Evolutionary conservation across 139 green algal genomes (phyloP), one percentile per base, ranked within the genome.

Genomic region (Parachlorella kessleri): DNA sequence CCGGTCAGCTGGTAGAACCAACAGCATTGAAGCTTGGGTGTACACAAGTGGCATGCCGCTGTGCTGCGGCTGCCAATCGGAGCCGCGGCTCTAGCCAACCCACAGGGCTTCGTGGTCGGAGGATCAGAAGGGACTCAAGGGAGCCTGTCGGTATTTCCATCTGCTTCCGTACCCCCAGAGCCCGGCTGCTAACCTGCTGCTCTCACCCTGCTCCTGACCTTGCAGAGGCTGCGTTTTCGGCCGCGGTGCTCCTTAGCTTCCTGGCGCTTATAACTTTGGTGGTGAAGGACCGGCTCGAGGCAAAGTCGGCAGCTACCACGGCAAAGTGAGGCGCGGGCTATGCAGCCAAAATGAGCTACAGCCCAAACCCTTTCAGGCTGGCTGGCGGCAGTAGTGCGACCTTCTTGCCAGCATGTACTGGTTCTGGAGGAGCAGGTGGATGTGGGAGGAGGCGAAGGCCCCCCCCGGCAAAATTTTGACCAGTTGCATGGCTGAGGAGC

Each of bases 241-340:
- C 94, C 6, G 87, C 93, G 1, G 90, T 97, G 75, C 85, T 97
- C 71, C 85, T 97, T 38, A 93, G 84, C 7, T 69, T 89, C 7
- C 76, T 97, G 66, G 94, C 94, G 10, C 77, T 97, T 18, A 70
- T 90, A 35, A 97, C 94, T 18, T 84, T 97, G 38, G 78, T 90
- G 59, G 78, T 97, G 24, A 97, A 96, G 85, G 90, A 90, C 40
- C 77, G 84, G 59, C 78, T 96, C 66, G 91, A 94, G 80, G 18
- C 71, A 55, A 82, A 38, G 39, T 55, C 63, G 26, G 65, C 35
- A 0, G 4, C 10, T 38, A 64, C 75, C 30, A 73, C 63, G 24
- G 10, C 24, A 10, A 68, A 68, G 28, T 68, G 63, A 68, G 48
- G 48, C 48, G 0, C 14, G 48, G 21, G 48, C 48, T 14, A 59